Percentiles rank a stretch among this genome's conserved stretches.
These are phyloP conservation scores for Aspergillus bridgeri DNA, from an alignment of 495 filamentous ascomycete genomes.

Conservation along the genomic window DNA sequence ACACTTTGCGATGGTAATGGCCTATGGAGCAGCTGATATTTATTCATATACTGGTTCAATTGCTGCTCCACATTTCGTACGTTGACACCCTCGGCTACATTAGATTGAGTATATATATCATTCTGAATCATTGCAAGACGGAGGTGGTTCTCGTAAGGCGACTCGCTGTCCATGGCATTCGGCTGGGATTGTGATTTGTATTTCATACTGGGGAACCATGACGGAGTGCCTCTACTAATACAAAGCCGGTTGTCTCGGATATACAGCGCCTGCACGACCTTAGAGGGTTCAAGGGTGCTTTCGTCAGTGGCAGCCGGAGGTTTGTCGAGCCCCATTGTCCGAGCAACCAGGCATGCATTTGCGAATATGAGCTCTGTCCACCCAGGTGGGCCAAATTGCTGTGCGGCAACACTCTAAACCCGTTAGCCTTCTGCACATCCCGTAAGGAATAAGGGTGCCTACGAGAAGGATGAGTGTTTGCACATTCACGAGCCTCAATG, in stretches of 20 bases:
- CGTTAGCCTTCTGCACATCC: background rate
- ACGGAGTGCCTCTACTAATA: background rate
- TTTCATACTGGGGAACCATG: background rate
- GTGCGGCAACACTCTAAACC: background rate
- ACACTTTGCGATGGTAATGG: background rate
- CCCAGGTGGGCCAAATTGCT: background rate
- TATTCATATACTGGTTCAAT: background rate
- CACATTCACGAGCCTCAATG: background rate
- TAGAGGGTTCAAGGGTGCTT: background rate
- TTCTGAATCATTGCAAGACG: background rate
- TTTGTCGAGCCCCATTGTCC: background rate
- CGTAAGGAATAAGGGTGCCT: background rate
- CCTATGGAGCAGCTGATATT: background rate
- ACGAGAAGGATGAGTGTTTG: background rate
- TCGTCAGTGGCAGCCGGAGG: background rate
- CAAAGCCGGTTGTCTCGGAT: background rate
- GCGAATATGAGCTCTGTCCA: background rate
- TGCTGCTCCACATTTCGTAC: background rate
- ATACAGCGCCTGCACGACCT: background rate
- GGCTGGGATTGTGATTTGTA: background rate
- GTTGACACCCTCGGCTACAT: background rate
- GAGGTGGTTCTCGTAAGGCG: background rate
- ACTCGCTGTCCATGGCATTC: background rate
- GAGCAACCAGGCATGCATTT: background rate
- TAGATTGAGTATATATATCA: background rate